Evolutionary conservation across 2,329 filamentous ascomycete species (phyloP).

Genomic region (Dryadomyces quercus-mongolicae): DNA sequence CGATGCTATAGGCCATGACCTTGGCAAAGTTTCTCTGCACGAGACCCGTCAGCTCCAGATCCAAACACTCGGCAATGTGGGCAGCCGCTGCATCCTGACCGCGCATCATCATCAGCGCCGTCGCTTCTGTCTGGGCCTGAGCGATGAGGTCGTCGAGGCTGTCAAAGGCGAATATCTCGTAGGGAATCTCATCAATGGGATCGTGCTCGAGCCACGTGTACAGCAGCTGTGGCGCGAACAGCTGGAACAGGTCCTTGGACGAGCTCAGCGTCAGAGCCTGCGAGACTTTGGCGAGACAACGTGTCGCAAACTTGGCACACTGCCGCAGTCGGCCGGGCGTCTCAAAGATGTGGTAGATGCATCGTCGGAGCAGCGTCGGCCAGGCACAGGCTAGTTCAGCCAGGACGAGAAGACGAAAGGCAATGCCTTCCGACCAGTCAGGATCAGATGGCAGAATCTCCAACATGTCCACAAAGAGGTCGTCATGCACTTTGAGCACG

Average conservation of each 20-base stretch:
- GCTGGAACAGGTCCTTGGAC: slow-evolving; percentile 59
- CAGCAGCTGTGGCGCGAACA: slow-evolving; percentile 81
- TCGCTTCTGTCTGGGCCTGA: slow-evolving; percentile 63
- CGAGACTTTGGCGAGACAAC: slow-evolving; percentile 58
- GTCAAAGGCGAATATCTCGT: slow-evolving; percentile 68
- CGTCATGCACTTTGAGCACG: slow-evolving; percentile 71
- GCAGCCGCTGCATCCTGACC: slow-evolving; percentile 52
- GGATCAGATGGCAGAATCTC: slow-evolving; percentile 62
- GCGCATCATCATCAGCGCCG: slow-evolving; percentile 74
- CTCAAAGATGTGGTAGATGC: slow-evolving; percentile 91
- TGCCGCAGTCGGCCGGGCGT: slow-evolving; percentile 60
- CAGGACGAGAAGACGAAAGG: slow-evolving; percentile 66
- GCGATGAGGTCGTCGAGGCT: slow-evolving; percentile 55
- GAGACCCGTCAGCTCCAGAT: slow-evolving; percentile 40
- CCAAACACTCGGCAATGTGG: slow-evolving; percentile 47
- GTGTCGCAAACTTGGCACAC: slow-evolving; percentile 57
- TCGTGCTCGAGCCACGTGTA: slow-evolving; percentile 77
- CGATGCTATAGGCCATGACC: slow-evolving; percentile 71
- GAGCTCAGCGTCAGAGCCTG: slow-evolving; percentile 49
- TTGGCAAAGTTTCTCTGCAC: slow-evolving; percentile 62
- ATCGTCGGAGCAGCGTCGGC: slow-evolving; percentile 74
- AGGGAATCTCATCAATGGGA: slow-evolving; percentile 63
- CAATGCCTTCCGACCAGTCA: slow-evolving; percentile 68
- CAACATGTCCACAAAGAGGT: slow-evolving; percentile 76
- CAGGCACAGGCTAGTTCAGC: slow-evolving; percentile 68